Base-by-base conservation (phyloP, 2,329 filamentous ascomycete species). In the Leptographium galeiforme region DNA sequence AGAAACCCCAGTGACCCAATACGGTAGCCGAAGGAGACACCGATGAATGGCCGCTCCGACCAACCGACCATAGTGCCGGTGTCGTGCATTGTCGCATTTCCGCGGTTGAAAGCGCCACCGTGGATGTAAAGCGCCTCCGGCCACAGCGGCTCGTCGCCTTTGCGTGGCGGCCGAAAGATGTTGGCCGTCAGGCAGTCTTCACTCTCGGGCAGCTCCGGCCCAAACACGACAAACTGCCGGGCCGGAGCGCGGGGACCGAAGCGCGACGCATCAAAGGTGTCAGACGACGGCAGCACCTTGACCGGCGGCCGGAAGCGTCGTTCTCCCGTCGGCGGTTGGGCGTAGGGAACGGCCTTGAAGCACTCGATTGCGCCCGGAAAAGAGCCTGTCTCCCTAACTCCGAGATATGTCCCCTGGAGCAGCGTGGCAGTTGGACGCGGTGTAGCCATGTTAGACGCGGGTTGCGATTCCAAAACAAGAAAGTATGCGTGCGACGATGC, bases 101-200 rank as follows among this genome's bases (percentile, higher is more conserved):
- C 51, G 8, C 36, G 51, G 36, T 53, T 53, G 45, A 48, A 62
- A 12, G 59, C 64, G 19, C 65, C 65, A 7, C 71, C 71, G 57
- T 81, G 72, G 48, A 82, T 78, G 76, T 78, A 82, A 0, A 81
- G 70, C 6, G 68, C 70, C 8, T 82, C 74, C 0, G 79, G 79
- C 4, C 63, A 52, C 33, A 39, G 43, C 43, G 33, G 8, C 25
- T 8, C 7, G 10, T 33, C 38, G 6, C 46, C 43, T 5, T 63
- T 61, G 16, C 63, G 56, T 13, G 68, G 63, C 0, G 77, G 76
- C 4, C 79, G 72, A 33, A 84, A 67, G 11, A 85, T 70, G 58
- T 82, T 84, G 57, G 83, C 65, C 48, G 77, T 79, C 2, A 84
- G 68, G 57, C 81, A 84, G 58, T 82, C 75, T 59, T 83, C 80